These are phyloP conservation scores for Xylaria hypoxylon DNA, from an alignment of 2,329 filamentous ascomycete species.

Conservation along the genomic window DNA sequence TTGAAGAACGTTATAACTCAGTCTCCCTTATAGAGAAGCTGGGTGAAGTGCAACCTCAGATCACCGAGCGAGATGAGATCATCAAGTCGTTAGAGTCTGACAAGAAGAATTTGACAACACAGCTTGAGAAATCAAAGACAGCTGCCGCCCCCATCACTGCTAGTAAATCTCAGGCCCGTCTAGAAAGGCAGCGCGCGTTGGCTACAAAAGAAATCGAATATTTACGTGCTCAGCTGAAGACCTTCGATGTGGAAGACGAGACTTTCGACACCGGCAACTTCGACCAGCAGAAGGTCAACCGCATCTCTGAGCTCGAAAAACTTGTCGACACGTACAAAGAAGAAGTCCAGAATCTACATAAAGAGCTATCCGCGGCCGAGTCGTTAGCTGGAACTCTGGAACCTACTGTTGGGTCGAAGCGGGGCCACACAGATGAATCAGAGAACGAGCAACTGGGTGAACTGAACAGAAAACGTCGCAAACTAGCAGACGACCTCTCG, in stretches of 20 bases:
- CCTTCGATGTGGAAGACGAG: slow-evolving; percentile 86
- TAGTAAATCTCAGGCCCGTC: slow-evolving; percentile 77
- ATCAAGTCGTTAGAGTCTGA: slow-evolving; percentile 80
- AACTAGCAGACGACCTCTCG: slow-evolving; percentile 54
- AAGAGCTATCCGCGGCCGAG: slow-evolving; percentile 78
- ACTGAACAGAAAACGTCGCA: slow-evolving; percentile 86
- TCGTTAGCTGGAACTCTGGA: slow-evolving; percentile 53
- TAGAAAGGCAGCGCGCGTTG: slow-evolving; percentile 87
- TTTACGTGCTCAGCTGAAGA: slow-evolving; percentile 89
- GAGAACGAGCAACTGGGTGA: slow-evolving; percentile 81
- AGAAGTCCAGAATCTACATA: slow-evolving; percentile 80
- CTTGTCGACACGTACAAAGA: slow-evolving; percentile 86
- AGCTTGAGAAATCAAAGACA: slow-evolving; percentile 77
- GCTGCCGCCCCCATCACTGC: slow-evolving; percentile 60
- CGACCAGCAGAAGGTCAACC: slow-evolving; percentile 78
- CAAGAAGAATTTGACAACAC: slow-evolving; percentile 70
- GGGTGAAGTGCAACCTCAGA: slow-evolving; percentile 81
- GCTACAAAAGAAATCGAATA: slow-evolving; percentile 95
- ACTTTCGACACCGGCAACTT: slow-evolving; percentile 85
- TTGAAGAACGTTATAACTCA: slow-evolving; percentile 83
- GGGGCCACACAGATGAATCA: slow-evolving; percentile 69
- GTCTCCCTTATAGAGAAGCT: slow-evolving; percentile 83
- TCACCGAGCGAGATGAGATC: slow-evolving; percentile 79
- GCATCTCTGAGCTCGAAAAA: slow-evolving; percentile 84
- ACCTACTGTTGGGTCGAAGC: slow-evolving; percentile 68